Evolutionary conservation across 2,329 filamentous ascomycete genomes (phyloP).

Genomic region (Akanthomyces dipterigenus): DNA sequence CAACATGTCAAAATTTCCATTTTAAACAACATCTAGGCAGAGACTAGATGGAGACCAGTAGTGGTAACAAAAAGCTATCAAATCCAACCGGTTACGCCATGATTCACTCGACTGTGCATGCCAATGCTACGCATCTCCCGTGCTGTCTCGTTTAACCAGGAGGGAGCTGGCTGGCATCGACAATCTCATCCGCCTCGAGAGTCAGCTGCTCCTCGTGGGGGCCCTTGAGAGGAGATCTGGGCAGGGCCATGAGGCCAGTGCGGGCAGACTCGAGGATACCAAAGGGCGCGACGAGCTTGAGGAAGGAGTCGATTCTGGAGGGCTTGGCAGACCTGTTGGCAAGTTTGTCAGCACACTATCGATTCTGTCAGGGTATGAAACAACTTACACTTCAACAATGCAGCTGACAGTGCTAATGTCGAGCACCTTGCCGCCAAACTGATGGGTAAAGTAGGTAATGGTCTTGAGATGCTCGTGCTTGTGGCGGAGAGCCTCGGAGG

Average conservation of each 20-base stretch:
- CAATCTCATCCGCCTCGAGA: conserved; percentile 90
- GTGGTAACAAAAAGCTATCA: conserved; percentile 5
- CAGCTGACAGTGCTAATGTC: conserved; percentile 98
- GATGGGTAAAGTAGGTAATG: conserved; percentile 93
- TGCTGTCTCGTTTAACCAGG: conserved; percentile 57
- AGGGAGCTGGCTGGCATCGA: conserved; percentile 88
- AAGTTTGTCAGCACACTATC: no score
- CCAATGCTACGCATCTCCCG: not conserved
- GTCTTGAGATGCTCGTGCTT: conserved; percentile 97
- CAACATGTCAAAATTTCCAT: conserved; percentile 2
- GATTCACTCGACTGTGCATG: not conserved
- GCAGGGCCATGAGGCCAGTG: conserved; percentile 94
- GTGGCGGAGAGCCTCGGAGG: conserved; percentile 83
- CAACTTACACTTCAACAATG: conserved; percentile 87
- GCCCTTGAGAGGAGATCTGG: conserved; percentile 79
- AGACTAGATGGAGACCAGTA: conserved; percentile 6
- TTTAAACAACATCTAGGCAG: conserved; percentile 5
- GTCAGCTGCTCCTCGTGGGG: conserved; percentile 60
- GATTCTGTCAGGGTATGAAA: no score
- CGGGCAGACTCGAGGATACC: conserved; percentile 94
- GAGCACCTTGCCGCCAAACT: conserved; percentile 94
- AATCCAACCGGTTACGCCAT: conserved; percentile 19
- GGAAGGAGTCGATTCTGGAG: conserved; percentile 88
- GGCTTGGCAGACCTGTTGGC: conserved; percentile 75
- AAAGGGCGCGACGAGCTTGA: conserved; percentile 91